Base-by-base conservation (phyloP, 306 rosid genomes). In the Argentina anserina region DNA sequence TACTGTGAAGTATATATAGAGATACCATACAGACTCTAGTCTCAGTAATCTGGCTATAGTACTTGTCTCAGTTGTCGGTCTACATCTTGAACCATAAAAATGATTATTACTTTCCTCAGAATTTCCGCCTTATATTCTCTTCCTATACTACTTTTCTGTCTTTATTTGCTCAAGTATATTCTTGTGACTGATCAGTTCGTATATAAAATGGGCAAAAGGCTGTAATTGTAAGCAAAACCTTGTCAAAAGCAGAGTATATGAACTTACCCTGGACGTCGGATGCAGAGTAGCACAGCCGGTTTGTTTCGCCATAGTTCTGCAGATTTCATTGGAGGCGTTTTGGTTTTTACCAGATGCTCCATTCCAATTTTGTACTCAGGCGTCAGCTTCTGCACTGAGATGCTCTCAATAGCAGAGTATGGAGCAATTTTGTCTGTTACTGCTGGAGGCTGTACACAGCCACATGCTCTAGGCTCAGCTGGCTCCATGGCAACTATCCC, bases 191-290 rank as follows among this genome's bases (percentile, higher is more conserved):
- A n/a, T n/a, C n/a, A n/a, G n/a, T n/a, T n/a, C n/a, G n/a, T 25
- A 65, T 52, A 34, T 25, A 53, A 31, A 36, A 33, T 45, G 43
- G 37, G 20, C 25, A 31, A 36, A 42, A 72, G 36, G 58, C 45
- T 31, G 65, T 28, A 14, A 29, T 36, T 60, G 46, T 7, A 66
- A 75, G 37, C 6, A 28, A 74, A 74, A 20, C 18, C 21, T 59
- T 69, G 63, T 36, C 20, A 23, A 7, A 52, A 17, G 41, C 36
- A 37, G 55, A 23, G 29, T 29, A 40, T 42, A 46, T 42, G 23
- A 74, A 78, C 43, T 79, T 93, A 93, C 98, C 98, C 98, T 14
- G 97, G 98, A 43, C 96, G 87, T 68, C 98, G 78, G 55, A 93
- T 86, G 82, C 98, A 93, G 28, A 90, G 73, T 85, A 93, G 59